Evolutionary conservation across 257 asterid genomes (phyloP), one percentile per base, ranked within the genome.

Genomic region (Plantago ovata): DNA sequence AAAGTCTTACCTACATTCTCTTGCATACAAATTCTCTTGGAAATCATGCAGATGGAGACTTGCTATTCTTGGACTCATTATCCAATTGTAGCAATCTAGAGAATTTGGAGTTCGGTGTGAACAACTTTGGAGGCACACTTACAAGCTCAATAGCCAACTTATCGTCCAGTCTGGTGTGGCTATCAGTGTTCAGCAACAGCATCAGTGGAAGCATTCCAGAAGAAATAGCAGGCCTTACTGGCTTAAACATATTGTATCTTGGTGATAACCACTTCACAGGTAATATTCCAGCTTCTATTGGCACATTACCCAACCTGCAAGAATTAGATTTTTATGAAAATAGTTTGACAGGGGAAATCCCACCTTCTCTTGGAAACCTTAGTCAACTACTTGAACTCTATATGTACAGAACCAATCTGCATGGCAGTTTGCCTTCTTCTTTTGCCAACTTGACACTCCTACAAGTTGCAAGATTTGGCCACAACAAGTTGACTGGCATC

Each of bases 401-500:
- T 36, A 36, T 54, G 60, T 54, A 2, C 28, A 54, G 33, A 6
- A 54, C 20, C 12, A 33, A 14, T 38, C 18, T 54, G 39, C 14
- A 54, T n/a, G 60, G 60, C 28, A 54, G 20, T n/a, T 8, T 54
- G 11, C 60, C 60, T 54, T 39, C 60, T 33, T 14, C 60, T 15
- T 33, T 54, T 54, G 40, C 60, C 60, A 54, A 54, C 41, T 54
- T 33, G 22, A 54, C 3, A 36, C 60, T 33, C 44, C 13, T 54
- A 15, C 45, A 36, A 54, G 28, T 2, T 3, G 24, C 16, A 8
- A 36, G 28, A 33, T 33, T 54, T 39, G 40, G 23, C 33, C 39
- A 54, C 19, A 54, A 54, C 33, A 54, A 15, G 15, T 54, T 54
- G 60, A 54, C n/a, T 54, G 60, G 60, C 13, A 54, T 43, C 60